Percentiles rank a stretch among this genome's conserved stretches.
Evolutionary conservation across 495 filamentous ascomycete species (phyloP).

Genomic region (Xylaria cubensis): DNA sequence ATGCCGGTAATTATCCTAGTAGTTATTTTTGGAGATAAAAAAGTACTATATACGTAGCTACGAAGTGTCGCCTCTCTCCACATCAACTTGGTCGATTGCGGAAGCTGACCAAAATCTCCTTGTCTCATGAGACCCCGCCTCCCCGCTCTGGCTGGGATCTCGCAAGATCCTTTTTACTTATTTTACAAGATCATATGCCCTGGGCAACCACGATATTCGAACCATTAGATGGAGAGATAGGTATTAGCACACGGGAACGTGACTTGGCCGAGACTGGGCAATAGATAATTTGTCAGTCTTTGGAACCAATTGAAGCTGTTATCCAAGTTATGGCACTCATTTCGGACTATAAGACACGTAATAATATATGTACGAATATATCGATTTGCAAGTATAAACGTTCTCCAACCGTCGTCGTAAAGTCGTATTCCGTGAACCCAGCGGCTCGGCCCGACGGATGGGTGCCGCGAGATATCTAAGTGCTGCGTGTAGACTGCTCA

Average conservation of each 20-base stretch:
- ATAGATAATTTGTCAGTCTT: not conserved
- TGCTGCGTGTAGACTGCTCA: not conserved
- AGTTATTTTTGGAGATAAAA: constrained; percentile 9
- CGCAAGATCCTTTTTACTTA: not conserved
- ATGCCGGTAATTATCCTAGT: constrained; percentile 12
- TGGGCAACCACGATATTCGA: constrained; percentile 5
- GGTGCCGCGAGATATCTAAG: constrained; percentile 4
- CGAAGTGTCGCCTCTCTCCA: not conserved
- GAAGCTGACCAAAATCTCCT: constrained; percentile 9
- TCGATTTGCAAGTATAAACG: not conserved
- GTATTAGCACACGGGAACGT: not conserved
- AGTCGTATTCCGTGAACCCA: not conserved
- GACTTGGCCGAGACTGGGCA: not conserved
- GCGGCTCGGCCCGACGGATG: constrained; percentile 25
- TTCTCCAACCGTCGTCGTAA: not conserved
- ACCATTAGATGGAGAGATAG: not conserved
- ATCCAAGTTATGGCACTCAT: not conserved
- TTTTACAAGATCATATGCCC: constrained; percentile 1
- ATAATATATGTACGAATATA: not conserved
- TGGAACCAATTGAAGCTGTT: not conserved
- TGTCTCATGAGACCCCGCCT: not conserved
- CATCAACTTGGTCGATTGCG: constrained; percentile 5
- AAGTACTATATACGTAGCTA: constrained; percentile 7
- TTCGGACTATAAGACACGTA: not conserved
- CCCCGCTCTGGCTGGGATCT: not conserved